A percentile compares a stretch with the other conserved stretches of the same genome.
Evolutionary conservation across 352 stramenopile genomes (phyloP).

Genomic region (Pythium sp.): DNA sequence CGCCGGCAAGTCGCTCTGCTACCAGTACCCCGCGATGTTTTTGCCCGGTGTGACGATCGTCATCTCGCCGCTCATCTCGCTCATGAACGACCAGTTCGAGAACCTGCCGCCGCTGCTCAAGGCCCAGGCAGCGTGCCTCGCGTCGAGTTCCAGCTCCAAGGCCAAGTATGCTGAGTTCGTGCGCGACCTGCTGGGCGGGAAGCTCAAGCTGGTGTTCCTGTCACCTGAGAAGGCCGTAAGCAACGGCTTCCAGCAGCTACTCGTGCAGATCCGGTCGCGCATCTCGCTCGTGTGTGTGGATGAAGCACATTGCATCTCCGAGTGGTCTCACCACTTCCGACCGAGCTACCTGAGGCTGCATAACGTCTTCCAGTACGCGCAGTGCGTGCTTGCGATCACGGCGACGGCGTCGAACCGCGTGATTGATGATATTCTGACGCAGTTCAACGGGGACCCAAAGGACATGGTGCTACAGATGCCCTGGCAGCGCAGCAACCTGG

Average conservation of each 20-base stretch:
- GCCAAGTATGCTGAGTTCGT: constrained; percentile 64
- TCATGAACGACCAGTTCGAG: constrained; percentile 93
- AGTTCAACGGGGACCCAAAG: constrained; percentile 38
- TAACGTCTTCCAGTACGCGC: constrained; percentile 51
- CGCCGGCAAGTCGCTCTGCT: constrained; percentile 98
- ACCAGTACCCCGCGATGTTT: constrained; percentile 91
- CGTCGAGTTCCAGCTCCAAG: constrained; percentile 50
- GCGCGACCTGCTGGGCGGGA: constrained; percentile 53
- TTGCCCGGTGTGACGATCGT: constrained; percentile 89
- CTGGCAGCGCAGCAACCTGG: constrained; percentile 71
- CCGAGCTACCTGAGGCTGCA: constrained; percentile 75
- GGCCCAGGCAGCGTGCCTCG: constrained; percentile 51
- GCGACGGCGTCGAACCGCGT: constrained; percentile 87
- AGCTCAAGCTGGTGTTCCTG: constrained; percentile 87
- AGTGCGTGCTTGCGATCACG: constrained; percentile 90
- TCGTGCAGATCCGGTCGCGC: constrained; percentile 38
- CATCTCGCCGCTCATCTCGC: constrained; percentile 90
- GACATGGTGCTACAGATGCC: constrained; percentile 70
- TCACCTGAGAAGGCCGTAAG: constrained; percentile 89
- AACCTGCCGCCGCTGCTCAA: constrained; percentile 72
- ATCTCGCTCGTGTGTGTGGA: constrained; percentile 91
- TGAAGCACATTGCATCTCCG: constrained; percentile 94
- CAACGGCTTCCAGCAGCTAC: constrained; percentile 71
- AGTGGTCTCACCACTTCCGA: constrained; percentile 96
- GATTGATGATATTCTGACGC: constrained; percentile 63